Base-by-base conservation (phyloP, 176 grass and related monocot species). In the Microstegium vimineum region DNA sequence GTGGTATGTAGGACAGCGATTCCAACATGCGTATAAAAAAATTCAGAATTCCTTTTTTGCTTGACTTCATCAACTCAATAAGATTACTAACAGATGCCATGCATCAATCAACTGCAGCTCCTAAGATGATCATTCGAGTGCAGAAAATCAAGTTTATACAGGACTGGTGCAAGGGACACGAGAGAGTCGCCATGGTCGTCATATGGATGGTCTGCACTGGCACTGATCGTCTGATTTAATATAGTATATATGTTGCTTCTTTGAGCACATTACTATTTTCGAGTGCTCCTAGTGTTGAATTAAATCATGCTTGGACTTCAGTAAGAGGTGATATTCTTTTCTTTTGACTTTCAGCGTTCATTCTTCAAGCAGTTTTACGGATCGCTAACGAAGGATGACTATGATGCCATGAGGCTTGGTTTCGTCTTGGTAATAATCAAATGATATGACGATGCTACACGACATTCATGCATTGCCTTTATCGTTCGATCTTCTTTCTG, bases 361-460 rank as follows among this genome's bases (percentile, higher is more conserved):
- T 94, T 97, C 77, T 85, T 97, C 10, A 97, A 97, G 71, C 95
- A 97, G 49, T 94, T 97, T 63, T 93, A 91, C 77, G 88, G 76
- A 76, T 89, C 92, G 12, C 59, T 97, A 28, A 87, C 86, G 25
- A 34, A 84, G 76, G 86, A 87, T 25, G 95, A 94, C 31, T 94
- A 97, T 34, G 74, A 65, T 2, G 84, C 92, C 62, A 84, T 94
- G 88, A 80, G 95, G 76, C 84, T 91, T 83, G 92, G 95, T 26
- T 97, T 97, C 35, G 80, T 97, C 74, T 88, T 85, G 75, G 95
- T 92, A 92, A 13, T n/a, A n/a, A 63, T 37, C 10, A n/a, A 12
- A 3, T 18, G 25, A 36, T 5, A 49, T 17, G 16, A 6, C 26
- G 3, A 30, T 31, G 5, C 0, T 40, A n/a, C 18, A 9, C 59